Evolutionary conservation across 2,329 filamentous ascomycete genomes (phyloP).

Genomic region (Graphilbum sp.): DNA sequence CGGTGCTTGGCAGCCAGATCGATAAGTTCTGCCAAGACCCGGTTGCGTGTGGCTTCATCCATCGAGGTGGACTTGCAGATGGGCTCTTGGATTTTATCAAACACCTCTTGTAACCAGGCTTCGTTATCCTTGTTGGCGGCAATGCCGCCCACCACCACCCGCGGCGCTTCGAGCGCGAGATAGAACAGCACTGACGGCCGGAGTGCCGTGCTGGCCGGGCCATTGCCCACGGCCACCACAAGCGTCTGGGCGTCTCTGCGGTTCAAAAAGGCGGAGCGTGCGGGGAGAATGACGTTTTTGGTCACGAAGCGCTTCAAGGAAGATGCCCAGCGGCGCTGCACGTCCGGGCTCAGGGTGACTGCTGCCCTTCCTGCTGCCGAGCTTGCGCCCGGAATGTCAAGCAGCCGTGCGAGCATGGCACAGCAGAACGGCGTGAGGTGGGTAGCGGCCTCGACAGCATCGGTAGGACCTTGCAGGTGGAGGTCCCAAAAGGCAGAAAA

Average conservation of each 20-base stretch:
- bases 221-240: neutral
- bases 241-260: constrained; percentile 15
- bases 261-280: constrained; percentile 28
- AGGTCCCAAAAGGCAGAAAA: constrained; percentile 34
- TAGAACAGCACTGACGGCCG: constrained; percentile 29
- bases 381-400: constrained; percentile 10
- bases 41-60: neutral
- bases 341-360: constrained; percentile 9
- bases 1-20: constrained; percentile 16
- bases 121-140: constrained; percentile 22
- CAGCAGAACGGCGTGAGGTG: constrained; percentile 25
- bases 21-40: constrained; percentile 16
- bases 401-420: constrained; percentile 24
- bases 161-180: constrained; percentile 18
- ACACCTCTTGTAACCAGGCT: constrained; percentile 23
- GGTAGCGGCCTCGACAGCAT: constrained; percentile 30
- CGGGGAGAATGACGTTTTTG: constrained; percentile 33
- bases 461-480: constrained; percentile 31
- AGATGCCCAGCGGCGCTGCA: constrained; percentile 23
- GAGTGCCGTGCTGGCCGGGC: constrained; percentile 8
- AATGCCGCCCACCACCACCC: constrained; percentile 13
- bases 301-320: constrained; percentile 33
- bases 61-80: constrained; percentile 8
- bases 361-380: constrained; percentile 4
- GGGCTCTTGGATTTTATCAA: constrained; percentile 16